These are phyloP conservation scores for Arachis stenosperma DNA, from an alignment of 306 rosid species.

Conservation along the genomic window DNA sequence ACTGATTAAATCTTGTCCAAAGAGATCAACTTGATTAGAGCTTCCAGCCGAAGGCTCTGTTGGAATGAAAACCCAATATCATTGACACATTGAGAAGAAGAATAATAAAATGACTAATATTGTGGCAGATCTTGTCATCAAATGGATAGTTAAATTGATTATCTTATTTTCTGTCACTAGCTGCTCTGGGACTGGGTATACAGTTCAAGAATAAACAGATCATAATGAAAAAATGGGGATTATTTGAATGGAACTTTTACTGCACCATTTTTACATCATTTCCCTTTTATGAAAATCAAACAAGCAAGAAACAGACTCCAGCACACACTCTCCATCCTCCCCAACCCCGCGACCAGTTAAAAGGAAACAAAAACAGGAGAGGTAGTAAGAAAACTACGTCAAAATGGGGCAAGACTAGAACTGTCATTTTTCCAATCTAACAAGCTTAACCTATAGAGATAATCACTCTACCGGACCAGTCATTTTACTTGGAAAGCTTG, in stretches of 20 bases:
- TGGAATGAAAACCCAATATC: constrained; percentile 39
- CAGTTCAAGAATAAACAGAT: constrained; percentile 6
- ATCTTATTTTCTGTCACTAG: background rate
- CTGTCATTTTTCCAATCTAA: background rate
- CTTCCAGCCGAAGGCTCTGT: constrained; percentile 75
- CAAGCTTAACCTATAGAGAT: background rate
- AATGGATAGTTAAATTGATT: background rate
- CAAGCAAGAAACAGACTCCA: background rate
- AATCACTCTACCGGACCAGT: background rate
- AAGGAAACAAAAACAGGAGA: background rate
- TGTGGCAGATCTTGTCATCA: background rate
- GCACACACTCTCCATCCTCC: background rate
- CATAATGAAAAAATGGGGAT: constrained; percentile 22
- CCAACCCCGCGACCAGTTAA: background rate
- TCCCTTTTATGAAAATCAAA: background rate
- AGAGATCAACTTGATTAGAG: constrained; percentile 78
- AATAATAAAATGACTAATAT: background rate
- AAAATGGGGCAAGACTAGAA: background rate
- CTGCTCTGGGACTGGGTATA: background rate
- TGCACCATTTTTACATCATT: background rate
- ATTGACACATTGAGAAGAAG: background rate
- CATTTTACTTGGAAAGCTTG: no score
- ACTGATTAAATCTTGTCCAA: constrained; percentile 80
- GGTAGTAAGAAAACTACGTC: background rate
- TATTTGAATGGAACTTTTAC: background rate